Evolutionary conservation across 106 monocot genomes (phyloP).

Genomic region (Xerophyta viscosa): DNA sequence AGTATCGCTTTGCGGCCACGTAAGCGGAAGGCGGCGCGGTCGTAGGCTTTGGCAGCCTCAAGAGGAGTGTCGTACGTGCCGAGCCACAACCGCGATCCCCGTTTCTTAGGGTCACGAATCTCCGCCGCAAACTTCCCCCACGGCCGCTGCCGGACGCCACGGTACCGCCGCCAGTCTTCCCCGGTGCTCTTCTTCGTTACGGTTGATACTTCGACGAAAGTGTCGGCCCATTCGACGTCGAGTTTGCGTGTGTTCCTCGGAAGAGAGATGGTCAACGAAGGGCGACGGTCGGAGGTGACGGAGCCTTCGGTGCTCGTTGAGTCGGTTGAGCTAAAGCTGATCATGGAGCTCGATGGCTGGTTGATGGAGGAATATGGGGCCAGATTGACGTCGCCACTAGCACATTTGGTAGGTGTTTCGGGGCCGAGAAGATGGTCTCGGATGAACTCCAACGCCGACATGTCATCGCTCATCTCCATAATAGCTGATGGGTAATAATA

Average conservation of each 20-base stretch:
- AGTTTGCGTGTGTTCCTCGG: neutral
- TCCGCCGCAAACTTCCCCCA: too few species aligned
- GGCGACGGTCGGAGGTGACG: neutral
- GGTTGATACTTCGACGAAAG: slow-evolving; percentile 3
- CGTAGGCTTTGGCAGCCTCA: slow-evolving; percentile 71
- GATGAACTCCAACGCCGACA: slow-evolving; percentile 29
- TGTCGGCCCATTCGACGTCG: neutral
- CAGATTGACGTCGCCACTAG: too few species aligned
- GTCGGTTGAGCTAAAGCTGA: slow-evolving; percentile 15
- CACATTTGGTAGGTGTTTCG: too few species aligned
- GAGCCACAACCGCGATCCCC: slow-evolving; percentile 62
- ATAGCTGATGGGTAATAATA: too few species aligned
- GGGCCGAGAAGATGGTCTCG: slow-evolving; percentile 31
- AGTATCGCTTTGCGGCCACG: slow-evolving; percentile 61
- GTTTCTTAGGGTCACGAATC: slow-evolving; percentile 50
- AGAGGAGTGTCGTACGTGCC: slow-evolving; percentile 65
- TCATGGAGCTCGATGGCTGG: slow-evolving; percentile 4
- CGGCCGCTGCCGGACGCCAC: slow-evolving; percentile 73
- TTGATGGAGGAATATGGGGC: neutral
- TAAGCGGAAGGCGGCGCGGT: slow-evolving; percentile 60
- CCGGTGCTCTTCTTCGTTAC: too few species aligned
- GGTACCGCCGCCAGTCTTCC: slow-evolving; percentile 18
- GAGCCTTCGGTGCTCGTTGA: too few species aligned
- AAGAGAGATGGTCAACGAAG: slow-evolving; percentile 1
- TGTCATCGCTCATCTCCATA: neutral